A percentile compares a stretch with the other conserved stretches of the same genome.
Conservation (phyloP, 2,329 filamentous ascomycete species). For the Xylariaceae sp. region DNA sequence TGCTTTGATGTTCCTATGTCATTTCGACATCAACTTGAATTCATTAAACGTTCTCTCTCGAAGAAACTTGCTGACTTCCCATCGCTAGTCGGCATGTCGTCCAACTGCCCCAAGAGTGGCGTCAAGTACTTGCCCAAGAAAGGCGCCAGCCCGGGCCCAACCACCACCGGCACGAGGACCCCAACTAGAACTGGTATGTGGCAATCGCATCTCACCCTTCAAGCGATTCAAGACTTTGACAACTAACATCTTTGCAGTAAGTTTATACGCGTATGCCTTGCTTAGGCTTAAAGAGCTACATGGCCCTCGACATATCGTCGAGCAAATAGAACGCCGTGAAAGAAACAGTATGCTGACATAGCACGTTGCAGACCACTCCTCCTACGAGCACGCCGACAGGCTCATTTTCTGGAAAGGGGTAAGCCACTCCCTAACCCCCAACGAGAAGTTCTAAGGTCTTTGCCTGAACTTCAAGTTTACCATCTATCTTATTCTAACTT, state of each 20-base stretch:
- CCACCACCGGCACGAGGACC: constrained; percentile 33
- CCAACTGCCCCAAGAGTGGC: constrained; percentile 57
- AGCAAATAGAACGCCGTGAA: constrained; percentile 27
- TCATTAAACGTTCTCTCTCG: background rate
- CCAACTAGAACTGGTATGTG: constrained; percentile 28
- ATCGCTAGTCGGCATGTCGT: constrained; percentile 49
- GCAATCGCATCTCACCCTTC: no score
- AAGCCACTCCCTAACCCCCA: background rate
- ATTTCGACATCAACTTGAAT: background rate
- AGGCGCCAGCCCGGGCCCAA: constrained; percentile 19
- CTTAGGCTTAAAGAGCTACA: background rate
- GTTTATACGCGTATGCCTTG: background rate
- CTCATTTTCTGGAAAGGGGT: constrained; percentile 46
- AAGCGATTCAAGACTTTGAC: background rate
- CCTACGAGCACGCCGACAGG: constrained; percentile 37
- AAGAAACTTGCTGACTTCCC: background rate
- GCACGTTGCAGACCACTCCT: constrained; percentile 23
- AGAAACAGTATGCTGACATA: background rate
- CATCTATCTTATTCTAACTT: background rate
- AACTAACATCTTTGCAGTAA: constrained; percentile 10
- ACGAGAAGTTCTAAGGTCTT: background rate
- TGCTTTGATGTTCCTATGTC: background rate
- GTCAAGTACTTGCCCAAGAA: constrained; percentile 63
- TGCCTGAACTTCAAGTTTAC: background rate
- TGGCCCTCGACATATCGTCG: background rate